A percentile compares a stretch with the other conserved stretches of the same genome.
phyloP scores from a whole-genome alignment of 495 filamentous ascomycete genomes.

The Xylaria scruposa region DNA sequence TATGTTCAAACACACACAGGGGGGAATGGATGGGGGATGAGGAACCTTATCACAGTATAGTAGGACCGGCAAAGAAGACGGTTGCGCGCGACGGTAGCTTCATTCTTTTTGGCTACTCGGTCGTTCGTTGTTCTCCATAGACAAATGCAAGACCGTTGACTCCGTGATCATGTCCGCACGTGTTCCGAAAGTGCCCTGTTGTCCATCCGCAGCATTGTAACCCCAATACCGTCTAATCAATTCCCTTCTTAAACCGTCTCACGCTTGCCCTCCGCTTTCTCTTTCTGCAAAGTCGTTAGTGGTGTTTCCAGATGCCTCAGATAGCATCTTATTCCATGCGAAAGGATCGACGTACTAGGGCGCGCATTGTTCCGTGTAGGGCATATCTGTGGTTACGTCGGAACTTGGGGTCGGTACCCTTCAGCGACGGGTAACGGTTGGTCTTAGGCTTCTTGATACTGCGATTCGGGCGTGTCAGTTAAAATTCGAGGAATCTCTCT shows the following conservation, averaged over 20 bases:
- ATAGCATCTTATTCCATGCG: not conserved
- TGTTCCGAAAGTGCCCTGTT: constrained; percentile 38
- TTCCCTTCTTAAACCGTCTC: constrained; percentile 78
- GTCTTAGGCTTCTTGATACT: constrained; percentile 99
- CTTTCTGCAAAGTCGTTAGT: constrained; percentile 78
- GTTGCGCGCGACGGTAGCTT: constrained; percentile 25
- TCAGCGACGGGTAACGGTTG: constrained; percentile 96
- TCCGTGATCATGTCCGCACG: constrained; percentile 42
- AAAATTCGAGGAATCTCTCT: not conserved
- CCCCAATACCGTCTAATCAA: constrained; percentile 33
- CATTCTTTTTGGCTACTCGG: constrained; percentile 39
- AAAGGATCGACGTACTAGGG: constrained; percentile 74
- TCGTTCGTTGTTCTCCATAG: constrained; percentile 41
- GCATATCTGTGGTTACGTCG: constrained; percentile 99
- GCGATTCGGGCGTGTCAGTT: constrained; percentile 33
- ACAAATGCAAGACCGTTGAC: constrained; percentile 46
- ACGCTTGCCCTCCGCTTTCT: constrained; percentile 94
- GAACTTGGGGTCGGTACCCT: constrained; percentile 99
- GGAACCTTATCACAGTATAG: constrained; percentile 31
- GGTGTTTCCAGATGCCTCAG: not conserved
- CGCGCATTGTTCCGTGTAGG: constrained; percentile 96
- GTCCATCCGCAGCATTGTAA: constrained; percentile 44
- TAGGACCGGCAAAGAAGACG: constrained; percentile 13
- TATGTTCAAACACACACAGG: too few relatives aligned
- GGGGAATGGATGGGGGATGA: too few relatives aligned